phyloP scores from a whole-genome alignment of 2,329 filamentous ascomycete genomes.

The Penicillium italicum region DNA sequence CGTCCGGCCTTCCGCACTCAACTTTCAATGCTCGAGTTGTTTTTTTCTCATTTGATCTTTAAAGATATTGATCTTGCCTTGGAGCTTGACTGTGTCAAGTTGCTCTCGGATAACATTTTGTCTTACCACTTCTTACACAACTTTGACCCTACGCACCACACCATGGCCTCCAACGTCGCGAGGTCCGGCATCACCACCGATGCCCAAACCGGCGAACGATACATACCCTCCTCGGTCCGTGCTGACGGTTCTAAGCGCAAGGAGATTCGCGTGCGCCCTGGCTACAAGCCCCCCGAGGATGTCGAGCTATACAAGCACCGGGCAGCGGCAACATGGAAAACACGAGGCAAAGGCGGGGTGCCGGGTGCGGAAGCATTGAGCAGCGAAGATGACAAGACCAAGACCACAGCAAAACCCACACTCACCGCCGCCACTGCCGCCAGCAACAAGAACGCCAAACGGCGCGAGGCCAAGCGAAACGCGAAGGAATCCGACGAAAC shows the following conservation, averaged over 20 bases:
- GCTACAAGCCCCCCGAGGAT: constrained; percentile 91
- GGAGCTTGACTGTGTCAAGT: constrained; percentile 2
- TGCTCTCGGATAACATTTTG: background rate
- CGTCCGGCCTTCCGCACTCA: constrained; percentile 26
- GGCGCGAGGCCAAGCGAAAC: constrained; percentile 63
- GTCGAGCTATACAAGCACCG: constrained; percentile 95
- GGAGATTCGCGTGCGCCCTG: constrained; percentile 89
- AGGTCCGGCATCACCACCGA: constrained; percentile 71
- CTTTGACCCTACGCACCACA: background rate
- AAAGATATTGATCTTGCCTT: constrained; percentile 1
- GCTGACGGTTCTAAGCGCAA: constrained; percentile 88
- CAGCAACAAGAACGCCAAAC: constrained; percentile 83
- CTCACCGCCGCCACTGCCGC: constrained; percentile 42
- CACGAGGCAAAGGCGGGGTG: constrained; percentile 65
- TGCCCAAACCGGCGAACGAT: constrained; percentile 70
- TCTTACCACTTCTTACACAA: background rate
- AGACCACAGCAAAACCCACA: constrained; percentile 31
- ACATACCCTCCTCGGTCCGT: constrained; percentile 82
- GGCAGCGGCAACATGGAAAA: constrained; percentile 79
- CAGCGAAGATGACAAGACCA: constrained; percentile 49
- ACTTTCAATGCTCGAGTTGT: constrained; percentile 8
- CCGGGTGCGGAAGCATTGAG: constrained; percentile 66
- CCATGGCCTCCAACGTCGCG: constrained; percentile 19
- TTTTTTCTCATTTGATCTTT: constrained; percentile 11
- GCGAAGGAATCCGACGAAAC: constrained; percentile 57